Base-by-base conservation (phyloP, 768 basidiomycete genomes). In the Lyophyllum atratum region DNA sequence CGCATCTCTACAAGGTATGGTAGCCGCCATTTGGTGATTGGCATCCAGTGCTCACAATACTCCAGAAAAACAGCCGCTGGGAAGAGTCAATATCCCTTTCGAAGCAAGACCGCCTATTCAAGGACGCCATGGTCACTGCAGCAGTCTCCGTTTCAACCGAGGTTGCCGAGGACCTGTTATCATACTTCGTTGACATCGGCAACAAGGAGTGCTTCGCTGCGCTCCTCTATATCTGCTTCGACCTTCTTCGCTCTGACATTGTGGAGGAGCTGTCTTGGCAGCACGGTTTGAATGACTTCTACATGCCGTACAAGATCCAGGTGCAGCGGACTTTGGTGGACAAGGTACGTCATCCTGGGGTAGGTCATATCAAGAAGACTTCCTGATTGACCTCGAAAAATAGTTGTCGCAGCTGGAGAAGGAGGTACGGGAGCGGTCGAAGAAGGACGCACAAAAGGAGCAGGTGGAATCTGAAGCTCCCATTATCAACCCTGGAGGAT, bases 141-240 rank as follows among this genome's bases (percentile, higher is more conserved):
- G 89, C 95, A 0, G 76, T 80, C n/a, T 97, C 95, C 2, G 78
- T 67, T 29, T 87, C 85, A n/a, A 89, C 83, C 2, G 92, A 97
- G 55, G 90, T 98, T 29, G 92, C 95, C 4, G 96, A 99, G 72
- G 97, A 98, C 49, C 80, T 98, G 17, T 79, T 98, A 24, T 89
- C 89, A 4, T 98, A 98, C 79, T 99, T 98, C 69, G 95, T 97
- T 55, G 92, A 94, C 73, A 98, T 99, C 62, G 97, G 97, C 31
- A 96, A 96, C 82, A 95, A 95, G 76, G 97, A 99, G 70, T 96
- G 94, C 73, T 99, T 96, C 72, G 90, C 93, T 0, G 93, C 90
- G 1, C 77, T 90, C 60, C 84, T 98, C 22, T 98, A 87, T 64
- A 83, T 90, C 51, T 97, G 95, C 78, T 99, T 95, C 77, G 96